Evolutionary conservation across 2,329 filamentous ascomycete species (phyloP), one percentile per base, ranked within the genome.

Genomic region (Ceratocystis smalleyi): DNA sequence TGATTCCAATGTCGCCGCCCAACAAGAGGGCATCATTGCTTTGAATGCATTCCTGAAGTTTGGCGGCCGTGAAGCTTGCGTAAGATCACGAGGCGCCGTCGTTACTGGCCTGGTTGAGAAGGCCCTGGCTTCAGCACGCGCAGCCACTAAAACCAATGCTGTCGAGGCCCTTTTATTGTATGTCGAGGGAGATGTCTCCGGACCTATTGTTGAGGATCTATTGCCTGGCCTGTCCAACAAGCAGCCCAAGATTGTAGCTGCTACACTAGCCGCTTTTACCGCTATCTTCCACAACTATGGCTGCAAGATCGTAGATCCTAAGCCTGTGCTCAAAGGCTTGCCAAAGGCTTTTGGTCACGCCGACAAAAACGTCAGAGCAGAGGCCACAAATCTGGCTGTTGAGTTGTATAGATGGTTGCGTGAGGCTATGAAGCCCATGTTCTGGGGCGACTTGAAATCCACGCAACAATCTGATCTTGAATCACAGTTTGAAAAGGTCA

Each of bases 391-490:
- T 69, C 78, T 99, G 65, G 88, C 92, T 0, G 89, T 96, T 59
- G 95, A 99, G 72, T 83, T 99, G 65, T 99, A 99, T 75, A 81
- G 94, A 74, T 99, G 95, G 94, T 79, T 99, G 43, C 88, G 92
- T 69, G 94, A 99, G 68, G 92, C 92, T 10, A 96, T 99, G 85
- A 99, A 99, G 73, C 90, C 92, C 45, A 87, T 97, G 75, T 97
- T 99, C 73, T 99, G 94, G 91, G 84, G 82, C 55, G 94, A 99
- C 66, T 75, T 99, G 67, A 99, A 99, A 73, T 88, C 92, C 0
- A 92, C 95, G 0, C 94, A 99, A 72, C 94, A 99, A 74, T 84
- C 86, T 67, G 95, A 99, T 71, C 77, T 99, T 65, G 95, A 99
- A 71, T 88, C 91, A 47, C 82, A 95, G 61, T 99, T 99, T 68